A percentile compares a stretch with the other conserved stretches of the same genome.
Evolutionary conservation across 2,329 filamentous ascomycete genomes (phyloP).

Genomic region (Mycosphaerella sp.): DNA sequence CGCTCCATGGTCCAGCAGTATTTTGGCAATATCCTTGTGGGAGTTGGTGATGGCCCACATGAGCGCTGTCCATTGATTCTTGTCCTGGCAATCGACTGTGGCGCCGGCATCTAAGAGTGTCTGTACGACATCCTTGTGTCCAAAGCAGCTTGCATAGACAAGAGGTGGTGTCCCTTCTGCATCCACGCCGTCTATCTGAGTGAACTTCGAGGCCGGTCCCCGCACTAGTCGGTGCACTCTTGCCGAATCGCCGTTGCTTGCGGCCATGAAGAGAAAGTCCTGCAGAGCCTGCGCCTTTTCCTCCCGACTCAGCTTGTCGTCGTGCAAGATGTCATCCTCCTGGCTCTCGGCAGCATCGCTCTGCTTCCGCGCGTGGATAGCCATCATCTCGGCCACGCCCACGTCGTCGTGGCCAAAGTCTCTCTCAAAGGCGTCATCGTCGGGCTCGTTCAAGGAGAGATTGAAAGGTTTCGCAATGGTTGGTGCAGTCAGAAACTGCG

Average conservation of each 20-base stretch:
- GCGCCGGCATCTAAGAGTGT: constrained; percentile 78
- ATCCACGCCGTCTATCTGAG: constrained; percentile 82
- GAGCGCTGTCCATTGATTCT: constrained; percentile 92
- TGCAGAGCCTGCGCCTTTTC: constrained; percentile 80
- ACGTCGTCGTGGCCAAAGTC: constrained; percentile 70
- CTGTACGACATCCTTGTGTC: constrained; percentile 82
- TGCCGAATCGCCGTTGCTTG: constrained; percentile 87
- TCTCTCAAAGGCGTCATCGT: constrained; percentile 52
- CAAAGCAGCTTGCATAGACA: constrained; percentile 98
- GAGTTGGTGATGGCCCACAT: constrained; percentile 99
- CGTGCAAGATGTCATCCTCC: constrained; percentile 69
- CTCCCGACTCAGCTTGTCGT: constrained; percentile 64
- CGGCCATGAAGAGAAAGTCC: constrained; percentile 85
- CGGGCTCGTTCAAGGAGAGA: constrained; percentile 73
- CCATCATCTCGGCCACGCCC: constrained; percentile 90
- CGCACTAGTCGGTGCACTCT: constrained; percentile 69
- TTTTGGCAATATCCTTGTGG: constrained; percentile 91
- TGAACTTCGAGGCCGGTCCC: constrained; percentile 65
- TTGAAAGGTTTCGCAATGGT: constrained; percentile 75
- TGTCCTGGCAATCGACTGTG: constrained; percentile 86
- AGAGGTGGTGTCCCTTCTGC: constrained; percentile 94
- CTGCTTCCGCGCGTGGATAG: constrained; percentile 73
- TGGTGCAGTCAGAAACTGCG: constrained; percentile 85
- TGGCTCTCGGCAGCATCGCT: constrained; percentile 60
- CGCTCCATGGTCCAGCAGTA: constrained; percentile 84